These are phyloP conservation scores for Boletus coccyginus DNA, from an alignment of 768 basidiomycete genomes.

Conservation along the genomic window DNA sequence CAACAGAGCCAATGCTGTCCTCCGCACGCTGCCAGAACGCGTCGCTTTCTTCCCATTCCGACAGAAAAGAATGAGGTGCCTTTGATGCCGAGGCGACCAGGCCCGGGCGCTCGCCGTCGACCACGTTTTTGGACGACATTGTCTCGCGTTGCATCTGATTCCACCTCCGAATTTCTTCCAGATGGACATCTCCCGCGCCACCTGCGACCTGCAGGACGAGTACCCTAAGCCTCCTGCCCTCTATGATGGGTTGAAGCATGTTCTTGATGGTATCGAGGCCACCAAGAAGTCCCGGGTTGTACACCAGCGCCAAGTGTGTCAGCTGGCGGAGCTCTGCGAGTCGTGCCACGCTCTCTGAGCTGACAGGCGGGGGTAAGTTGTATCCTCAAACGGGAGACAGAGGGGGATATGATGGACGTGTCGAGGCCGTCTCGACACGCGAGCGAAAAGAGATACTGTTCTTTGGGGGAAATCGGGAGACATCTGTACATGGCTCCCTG, in stretches of 20 bases:
- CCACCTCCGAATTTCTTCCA: slow-evolving; percentile 12
- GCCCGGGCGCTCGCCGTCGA: not conserved
- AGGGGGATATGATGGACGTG: slow-evolving; percentile 26
- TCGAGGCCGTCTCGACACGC: slow-evolving; percentile 36
- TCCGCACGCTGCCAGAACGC: slow-evolving; percentile 9
- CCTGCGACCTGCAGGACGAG: slow-evolving; percentile 13
- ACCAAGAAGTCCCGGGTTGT: not conserved
- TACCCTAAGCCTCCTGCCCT: not conserved
- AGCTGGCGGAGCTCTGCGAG: slow-evolving; percentile 12
- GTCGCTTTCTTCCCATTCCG: slow-evolving; percentile 6
- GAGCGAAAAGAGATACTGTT: slow-evolving; percentile 35
- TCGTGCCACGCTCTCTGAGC: slow-evolving; percentile 2
- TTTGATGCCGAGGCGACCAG: not conserved
- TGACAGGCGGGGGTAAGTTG: slow-evolving; percentile 23
- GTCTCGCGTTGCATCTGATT: not conserved
- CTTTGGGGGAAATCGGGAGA: slow-evolving; percentile 14
- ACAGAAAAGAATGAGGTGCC: slow-evolving; percentile 6
- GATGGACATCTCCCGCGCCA: not conserved
- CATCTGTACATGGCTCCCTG: not conserved
- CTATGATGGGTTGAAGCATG: slow-evolving; percentile 8
- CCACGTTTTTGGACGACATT: not conserved
- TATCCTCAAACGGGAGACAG: slow-evolving; percentile 34
- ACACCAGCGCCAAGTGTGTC: slow-evolving; percentile 16
- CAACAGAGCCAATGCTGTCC: not conserved
- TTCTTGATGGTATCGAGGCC: not conserved